Conservation (phyloP, 2,329 filamentous ascomycete genomes). For the Pseudocercospora cruenta region DNA sequence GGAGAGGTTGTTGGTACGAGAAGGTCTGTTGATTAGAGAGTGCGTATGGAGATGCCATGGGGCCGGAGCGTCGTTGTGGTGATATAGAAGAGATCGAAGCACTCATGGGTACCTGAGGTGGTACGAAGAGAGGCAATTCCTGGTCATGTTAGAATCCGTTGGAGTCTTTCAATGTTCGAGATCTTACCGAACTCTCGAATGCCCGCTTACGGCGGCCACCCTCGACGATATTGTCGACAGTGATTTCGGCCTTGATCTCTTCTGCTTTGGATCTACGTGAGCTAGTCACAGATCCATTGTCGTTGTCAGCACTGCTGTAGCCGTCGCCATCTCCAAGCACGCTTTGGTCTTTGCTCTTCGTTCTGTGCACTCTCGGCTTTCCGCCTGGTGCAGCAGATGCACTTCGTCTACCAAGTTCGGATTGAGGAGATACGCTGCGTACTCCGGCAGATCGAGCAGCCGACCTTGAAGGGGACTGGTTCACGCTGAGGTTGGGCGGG, state of each 20-base stretch:
- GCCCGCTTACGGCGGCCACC: constrained; percentile 92
- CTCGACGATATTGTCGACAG: constrained; percentile 96
- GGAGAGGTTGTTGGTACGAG: constrained; percentile 73
- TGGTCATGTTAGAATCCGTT: constrained; percentile 45
- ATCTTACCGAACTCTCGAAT: constrained; percentile 92
- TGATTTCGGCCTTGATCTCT: constrained; percentile 94
- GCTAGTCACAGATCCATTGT: constrained; percentile 70
- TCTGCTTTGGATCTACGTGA: constrained; percentile 78
- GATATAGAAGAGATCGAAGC: constrained; percentile 98
- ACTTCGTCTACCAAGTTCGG: constrained; percentile 73
- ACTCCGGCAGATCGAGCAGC: constrained; percentile 71
- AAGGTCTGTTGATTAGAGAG: constrained; percentile 79
- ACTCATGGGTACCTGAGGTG: constrained; percentile 87
- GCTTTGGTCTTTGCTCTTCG: constrained; percentile 57
- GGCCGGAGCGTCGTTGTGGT: constrained; percentile 79
- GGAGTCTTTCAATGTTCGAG: constrained; percentile 3
- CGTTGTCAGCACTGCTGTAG: constrained; percentile 87
- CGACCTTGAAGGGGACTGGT: constrained; percentile 67
- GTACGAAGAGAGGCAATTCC: constrained; percentile 95
- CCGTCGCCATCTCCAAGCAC: constrained; percentile 64
- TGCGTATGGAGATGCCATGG: constrained; percentile 72
- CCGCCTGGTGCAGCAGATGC: constrained; percentile 69
- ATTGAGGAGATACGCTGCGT: constrained; percentile 76
- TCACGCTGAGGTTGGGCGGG: constrained; percentile 61
- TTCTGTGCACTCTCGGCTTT: constrained; percentile 59